These are phyloP conservation scores for Podospora bellae-mahoneyi DNA, from an alignment of 495 filamentous ascomycete species.

Conservation along the genomic window DNA sequence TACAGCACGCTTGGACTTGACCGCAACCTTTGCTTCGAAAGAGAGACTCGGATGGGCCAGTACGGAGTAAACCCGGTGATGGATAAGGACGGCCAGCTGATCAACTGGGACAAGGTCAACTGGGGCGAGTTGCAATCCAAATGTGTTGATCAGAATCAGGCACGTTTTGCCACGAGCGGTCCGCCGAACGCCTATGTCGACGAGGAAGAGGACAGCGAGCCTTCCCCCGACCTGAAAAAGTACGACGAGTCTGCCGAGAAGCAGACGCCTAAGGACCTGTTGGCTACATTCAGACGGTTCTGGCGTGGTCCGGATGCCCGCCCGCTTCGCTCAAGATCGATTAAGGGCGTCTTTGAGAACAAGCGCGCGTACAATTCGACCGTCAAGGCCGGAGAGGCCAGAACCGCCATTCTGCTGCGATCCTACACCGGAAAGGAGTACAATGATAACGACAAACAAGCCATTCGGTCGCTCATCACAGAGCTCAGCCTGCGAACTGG, in stretches of 20 bases:
- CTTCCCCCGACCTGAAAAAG: slow-evolving; percentile 3
- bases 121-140: slow-evolving; percentile 68
- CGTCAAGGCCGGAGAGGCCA: slow-evolving; percentile 35
- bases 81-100: slow-evolving; percentile 34
- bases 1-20: slow-evolving; percentile 69
- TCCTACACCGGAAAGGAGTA: slow-evolving; percentile 65
- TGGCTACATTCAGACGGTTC: slow-evolving; percentile 10
- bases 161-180: slow-evolving; percentile 49
- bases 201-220: not conserved
- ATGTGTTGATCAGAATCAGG: slow-evolving; percentile 60
- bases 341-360: not conserved
- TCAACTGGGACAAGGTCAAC: slow-evolving; percentile 64
- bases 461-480: slow-evolving; percentile 68
- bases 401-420: slow-evolving; percentile 70
- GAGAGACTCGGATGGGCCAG: slow-evolving; percentile 76
- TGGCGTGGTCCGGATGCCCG: slow-evolving; percentile 7
- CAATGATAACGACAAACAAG: slow-evolving; percentile 65
- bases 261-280: not conserved
- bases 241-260: slow-evolving; percentile 8
- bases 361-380: slow-evolving; percentile 13
- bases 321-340: not conserved
- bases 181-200: slow-evolving; percentile 34
- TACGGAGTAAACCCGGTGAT: slow-evolving; percentile 63
- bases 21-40: slow-evolving; percentile 85
- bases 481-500: slow-evolving; percentile 71